phyloP scores from a whole-genome alignment of 768 basidiomycete genomes.

The Phanerodontia chrysosporium region DNA sequence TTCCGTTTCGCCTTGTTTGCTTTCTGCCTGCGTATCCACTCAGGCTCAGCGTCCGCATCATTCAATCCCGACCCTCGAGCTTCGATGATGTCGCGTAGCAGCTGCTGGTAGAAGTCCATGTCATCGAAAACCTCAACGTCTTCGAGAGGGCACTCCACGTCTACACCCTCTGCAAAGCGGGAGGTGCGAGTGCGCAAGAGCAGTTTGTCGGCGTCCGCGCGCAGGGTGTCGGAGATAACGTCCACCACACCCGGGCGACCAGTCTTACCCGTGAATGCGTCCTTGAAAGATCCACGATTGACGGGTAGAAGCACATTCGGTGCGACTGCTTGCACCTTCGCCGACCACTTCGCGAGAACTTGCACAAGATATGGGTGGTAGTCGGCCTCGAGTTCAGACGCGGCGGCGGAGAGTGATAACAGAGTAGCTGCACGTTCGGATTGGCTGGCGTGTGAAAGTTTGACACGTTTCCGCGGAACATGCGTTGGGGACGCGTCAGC shows the following conservation, averaged over 20 bases:
- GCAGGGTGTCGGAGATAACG: constrained; percentile 71
- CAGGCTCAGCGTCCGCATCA: constrained; percentile 39
- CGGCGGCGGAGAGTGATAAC: constrained; percentile 31
- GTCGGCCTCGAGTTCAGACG: constrained; percentile 28
- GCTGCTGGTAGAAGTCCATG: constrained; percentile 89
- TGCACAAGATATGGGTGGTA: constrained; percentile 71
- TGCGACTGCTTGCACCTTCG: constrained; percentile 91
- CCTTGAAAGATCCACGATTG: constrained; percentile 64
- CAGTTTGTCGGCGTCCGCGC: constrained; percentile 48
- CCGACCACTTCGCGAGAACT: constrained; percentile 91
- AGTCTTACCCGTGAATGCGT: constrained; percentile 17
- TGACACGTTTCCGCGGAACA: constrained; percentile 58
- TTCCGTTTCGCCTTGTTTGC: constrained; percentile 76
- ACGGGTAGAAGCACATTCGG: constrained; percentile 69
- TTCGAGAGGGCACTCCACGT: constrained; percentile 30
- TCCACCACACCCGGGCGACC: constrained; percentile 60
- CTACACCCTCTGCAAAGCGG: constrained; percentile 32
- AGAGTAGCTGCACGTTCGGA: constrained; percentile 37
- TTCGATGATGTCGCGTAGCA: constrained; percentile 90
- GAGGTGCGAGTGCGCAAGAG: constrained; percentile 59
- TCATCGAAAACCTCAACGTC: constrained; percentile 69
- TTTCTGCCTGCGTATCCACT: constrained; percentile 64
- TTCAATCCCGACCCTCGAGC: constrained; percentile 40
- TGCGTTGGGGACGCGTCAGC: background rate
- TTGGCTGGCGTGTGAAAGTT: constrained; percentile 29